Evolutionary conservation across 208 protist species (phyloP), one percentile per base, ranked within the genome.

Genomic region (Sergeia podlipaevii): DNA sequence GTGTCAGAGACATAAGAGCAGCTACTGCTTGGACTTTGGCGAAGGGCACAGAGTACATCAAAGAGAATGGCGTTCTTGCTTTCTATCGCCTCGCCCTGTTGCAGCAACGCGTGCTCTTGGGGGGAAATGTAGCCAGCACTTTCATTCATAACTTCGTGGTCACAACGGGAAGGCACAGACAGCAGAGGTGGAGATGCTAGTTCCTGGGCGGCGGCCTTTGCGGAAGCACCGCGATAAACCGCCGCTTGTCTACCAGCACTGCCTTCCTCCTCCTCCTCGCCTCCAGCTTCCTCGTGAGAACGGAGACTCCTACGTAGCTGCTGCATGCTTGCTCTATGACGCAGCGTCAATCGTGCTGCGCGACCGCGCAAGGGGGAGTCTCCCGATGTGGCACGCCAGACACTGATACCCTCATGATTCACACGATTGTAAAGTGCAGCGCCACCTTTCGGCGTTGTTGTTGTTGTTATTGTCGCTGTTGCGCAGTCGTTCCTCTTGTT

Each of bases 41-140:
- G 66, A 32, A 91, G 36, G 0, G 83, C 78, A 44, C 76, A 87
- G 20, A 91, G 62, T 1, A 67, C 75, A 32, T 91, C 83, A 51
- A 79, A 77, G 26, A 91, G 57, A 15, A 90, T 38, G 33, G 60
- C 59, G 0, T 57, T 53, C 51, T 68, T 56, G 6, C 53, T 53
- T 7, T 53, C 44, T 18, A 36, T 20, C 26, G 32, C 17, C 20
- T 4, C 26, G 38, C 26, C n/a, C n/a, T 17, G 39, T 29, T 28
- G 23, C 23, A n/a, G 8, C 30, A 13, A 23, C 33, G n/a, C 39
- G 1, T 45, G 21, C 33, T 59, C 21, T 37, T 50, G 27, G 3
- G 5, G 29, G 21, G 45, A 13, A 15, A 27, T 3, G 17, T 15
- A 13, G 2, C 6, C 10, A 18, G 7, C 36, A n/a, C n/a, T 28